Conservation (phyloP, 805 yeast species). For the Starmerella vitae region DNA sequence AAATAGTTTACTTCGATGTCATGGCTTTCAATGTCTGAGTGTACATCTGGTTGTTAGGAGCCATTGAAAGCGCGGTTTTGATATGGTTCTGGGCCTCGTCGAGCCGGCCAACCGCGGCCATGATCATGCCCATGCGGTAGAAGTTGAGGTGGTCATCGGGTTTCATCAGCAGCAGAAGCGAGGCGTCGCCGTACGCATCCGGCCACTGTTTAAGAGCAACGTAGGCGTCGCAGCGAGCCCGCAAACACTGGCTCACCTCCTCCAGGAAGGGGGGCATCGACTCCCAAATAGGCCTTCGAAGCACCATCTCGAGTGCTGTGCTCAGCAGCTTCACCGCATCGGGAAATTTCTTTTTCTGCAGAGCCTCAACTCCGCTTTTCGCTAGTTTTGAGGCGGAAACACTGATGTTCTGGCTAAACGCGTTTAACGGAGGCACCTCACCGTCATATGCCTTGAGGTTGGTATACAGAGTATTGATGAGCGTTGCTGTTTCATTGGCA, state of each 20-base stretch:
- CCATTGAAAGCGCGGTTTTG: slow-evolving; percentile 19
- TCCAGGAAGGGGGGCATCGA: slow-evolving; percentile 25
- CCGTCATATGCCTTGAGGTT: slow-evolving; percentile 24
- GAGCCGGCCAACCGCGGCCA: slow-evolving; percentile 19
- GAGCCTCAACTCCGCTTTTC: slow-evolving; percentile 25
- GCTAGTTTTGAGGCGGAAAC: slow-evolving; percentile 27
- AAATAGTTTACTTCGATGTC: no score
- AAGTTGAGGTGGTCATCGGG: slow-evolving; percentile 26
- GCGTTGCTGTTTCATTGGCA: slow-evolving; percentile 14
- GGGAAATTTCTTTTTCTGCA: slow-evolving; percentile 21
- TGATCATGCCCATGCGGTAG: slow-evolving; percentile 26
- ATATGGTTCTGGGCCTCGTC: slow-evolving; percentile 23
- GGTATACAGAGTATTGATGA: slow-evolving; percentile 25
- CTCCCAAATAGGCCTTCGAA: slow-evolving; percentile 32
- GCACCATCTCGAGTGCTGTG: slow-evolving; percentile 31
- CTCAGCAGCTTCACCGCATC: slow-evolving; percentile 29
- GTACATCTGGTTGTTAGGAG: slow-evolving; percentile 19
- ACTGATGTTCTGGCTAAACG: slow-evolving; percentile 20
- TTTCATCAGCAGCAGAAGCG: slow-evolving; percentile 25
- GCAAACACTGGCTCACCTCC: slow-evolving; percentile 26
- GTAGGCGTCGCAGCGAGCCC: slow-evolving; percentile 31
- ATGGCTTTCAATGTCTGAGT: slow-evolving; percentile 15
- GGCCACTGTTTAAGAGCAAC: slow-evolving; percentile 27
- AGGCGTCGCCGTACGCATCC: slow-evolving; percentile 30
- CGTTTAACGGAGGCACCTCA: slow-evolving; percentile 29